phyloP scores from a whole-genome alignment of 2,329 filamentous ascomycete genomes.

The Decorospora gaudefroyi region DNA sequence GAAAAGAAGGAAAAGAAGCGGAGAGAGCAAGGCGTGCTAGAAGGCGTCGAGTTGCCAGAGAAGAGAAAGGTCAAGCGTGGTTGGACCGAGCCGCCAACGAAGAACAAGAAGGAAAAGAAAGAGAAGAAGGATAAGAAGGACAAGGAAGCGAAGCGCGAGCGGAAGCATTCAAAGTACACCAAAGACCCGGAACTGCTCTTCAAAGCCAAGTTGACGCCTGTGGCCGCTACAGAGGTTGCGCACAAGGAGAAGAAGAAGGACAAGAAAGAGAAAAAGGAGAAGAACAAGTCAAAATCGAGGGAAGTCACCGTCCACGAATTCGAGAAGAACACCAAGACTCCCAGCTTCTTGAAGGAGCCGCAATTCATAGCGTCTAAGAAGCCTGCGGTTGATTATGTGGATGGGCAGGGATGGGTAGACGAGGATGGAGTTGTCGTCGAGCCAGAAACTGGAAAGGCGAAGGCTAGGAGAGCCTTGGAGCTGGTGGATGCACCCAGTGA shows the following conservation, averaged over 20 bases:
- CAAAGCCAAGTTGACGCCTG: constrained; percentile 71
- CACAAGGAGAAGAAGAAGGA: constrained; percentile 51
- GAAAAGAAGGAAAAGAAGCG: constrained; percentile 52
- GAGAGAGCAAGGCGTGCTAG: constrained; percentile 58
- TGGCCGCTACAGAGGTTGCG: constrained; percentile 43
- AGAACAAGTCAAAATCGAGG: constrained; percentile 55
- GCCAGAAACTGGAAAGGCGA: constrained; percentile 48
- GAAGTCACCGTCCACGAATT: constrained; percentile 86
- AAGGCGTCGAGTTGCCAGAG: constrained; percentile 71
- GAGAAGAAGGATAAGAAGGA: constrained; percentile 49
- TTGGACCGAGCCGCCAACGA: constrained; percentile 72
- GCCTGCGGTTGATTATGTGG: constrained; percentile 68
- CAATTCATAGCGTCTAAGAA: constrained; percentile 52
- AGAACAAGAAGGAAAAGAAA: constrained; percentile 54
- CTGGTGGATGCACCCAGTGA: constrained; percentile 36
- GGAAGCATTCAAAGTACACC: constrained; percentile 75
- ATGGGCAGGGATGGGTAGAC: constrained; percentile 89
- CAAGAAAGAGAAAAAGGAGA: constrained; percentile 65
- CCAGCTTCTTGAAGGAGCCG: constrained; percentile 73
- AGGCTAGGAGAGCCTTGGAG: constrained; percentile 40
- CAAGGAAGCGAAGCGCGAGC: constrained; percentile 61
- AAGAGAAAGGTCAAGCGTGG: constrained; percentile 84
- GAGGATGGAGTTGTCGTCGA: constrained; percentile 77
- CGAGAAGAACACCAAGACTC: constrained; percentile 78
- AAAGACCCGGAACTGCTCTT: constrained; percentile 81